A percentile compares a stretch with the other conserved stretches of the same genome.
Conservation (phyloP, 2,329 filamentous ascomycete species). For the Neoascochyta sp. region DNA sequence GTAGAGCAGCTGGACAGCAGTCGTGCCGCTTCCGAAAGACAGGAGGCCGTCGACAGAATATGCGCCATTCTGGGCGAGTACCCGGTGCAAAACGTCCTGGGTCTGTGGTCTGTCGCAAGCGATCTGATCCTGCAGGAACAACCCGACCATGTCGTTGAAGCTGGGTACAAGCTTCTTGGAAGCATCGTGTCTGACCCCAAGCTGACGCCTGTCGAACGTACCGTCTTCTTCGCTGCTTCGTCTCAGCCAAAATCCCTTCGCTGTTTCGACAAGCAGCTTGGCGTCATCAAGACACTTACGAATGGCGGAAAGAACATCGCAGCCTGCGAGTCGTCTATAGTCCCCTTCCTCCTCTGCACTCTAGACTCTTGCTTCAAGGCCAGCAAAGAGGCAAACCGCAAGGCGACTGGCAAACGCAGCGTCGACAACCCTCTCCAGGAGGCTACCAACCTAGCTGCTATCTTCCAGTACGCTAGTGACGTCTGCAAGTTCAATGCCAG, state of each 20-base stretch:
- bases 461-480: constrained; percentile 64
- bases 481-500: constrained; percentile 75
- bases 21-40: constrained; percentile 26
- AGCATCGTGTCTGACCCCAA: constrained; percentile 33
- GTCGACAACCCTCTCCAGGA: constrained; percentile 21
- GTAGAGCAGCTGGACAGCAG: constrained; percentile 29
- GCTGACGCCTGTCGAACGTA: constrained; percentile 36
- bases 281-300: constrained; percentile 37
- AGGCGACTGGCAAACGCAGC: constrained; percentile 24
- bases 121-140: constrained; percentile 37
- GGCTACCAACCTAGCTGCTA: constrained; percentile 47
- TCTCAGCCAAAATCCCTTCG: constrained; percentile 24
- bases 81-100: constrained; percentile 35
- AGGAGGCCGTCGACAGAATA: constrained; percentile 32
- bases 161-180: constrained; percentile 35
- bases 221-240: constrained; percentile 38
- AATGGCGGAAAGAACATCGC: constrained; percentile 39
- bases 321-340: constrained; percentile 35
- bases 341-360: constrained; percentile 31
- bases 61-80: constrained; percentile 35
- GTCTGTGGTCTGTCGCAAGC: constrained; percentile 37
- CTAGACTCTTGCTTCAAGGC: constrained; percentile 34
- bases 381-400: constrained; percentile 27
- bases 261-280: constrained; percentile 32
- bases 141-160: constrained; percentile 30